phyloP scores from a whole-genome alignment of 78 protist genomes.

The Goniomonas avonlea region DNA sequence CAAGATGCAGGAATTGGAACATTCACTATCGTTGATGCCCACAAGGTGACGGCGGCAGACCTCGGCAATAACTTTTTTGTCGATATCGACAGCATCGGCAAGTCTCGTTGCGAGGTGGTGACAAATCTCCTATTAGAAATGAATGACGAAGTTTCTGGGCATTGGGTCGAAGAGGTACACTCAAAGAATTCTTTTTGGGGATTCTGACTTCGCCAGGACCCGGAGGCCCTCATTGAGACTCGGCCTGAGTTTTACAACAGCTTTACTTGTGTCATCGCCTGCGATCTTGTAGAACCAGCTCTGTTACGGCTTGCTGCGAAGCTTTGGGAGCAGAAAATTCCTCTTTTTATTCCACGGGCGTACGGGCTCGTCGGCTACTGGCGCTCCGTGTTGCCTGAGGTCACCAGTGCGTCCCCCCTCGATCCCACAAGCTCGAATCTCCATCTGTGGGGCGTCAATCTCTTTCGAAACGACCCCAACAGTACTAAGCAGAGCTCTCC shows the following conservation, averaged over 20 bases:
- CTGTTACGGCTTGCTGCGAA: constrained; percentile 32
- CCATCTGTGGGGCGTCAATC: too few relatives aligned
- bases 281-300: constrained; percentile 36
- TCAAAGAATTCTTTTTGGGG: constrained; percentile 17
- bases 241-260: constrained; percentile 38
- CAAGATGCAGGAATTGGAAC: constrained; percentile 52
- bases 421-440: too few relatives aligned
- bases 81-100: constrained; percentile 44
- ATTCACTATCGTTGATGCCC: constrained; percentile 68
- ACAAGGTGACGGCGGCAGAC: constrained; percentile 40
- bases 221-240: constrained; percentile 24
- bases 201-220: not conserved
- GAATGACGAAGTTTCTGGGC: constrained; percentile 42
- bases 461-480: too few relatives aligned
- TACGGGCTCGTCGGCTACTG: constrained; percentile 71
- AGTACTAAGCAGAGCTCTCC: too few relatives aligned
- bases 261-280: constrained; percentile 62
- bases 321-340: not conserved
- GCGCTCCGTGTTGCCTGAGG: constrained; percentile 47
- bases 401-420: too few relatives aligned
- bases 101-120: constrained; percentile 57
- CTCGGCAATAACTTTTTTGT: constrained; percentile 75
- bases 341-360: constrained; percentile 32
- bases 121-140: constrained; percentile 62
- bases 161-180: not conserved